phyloP scores from a whole-genome alignment of 2,329 filamentous ascomycete species.

The Passalora sequoiae region DNA sequence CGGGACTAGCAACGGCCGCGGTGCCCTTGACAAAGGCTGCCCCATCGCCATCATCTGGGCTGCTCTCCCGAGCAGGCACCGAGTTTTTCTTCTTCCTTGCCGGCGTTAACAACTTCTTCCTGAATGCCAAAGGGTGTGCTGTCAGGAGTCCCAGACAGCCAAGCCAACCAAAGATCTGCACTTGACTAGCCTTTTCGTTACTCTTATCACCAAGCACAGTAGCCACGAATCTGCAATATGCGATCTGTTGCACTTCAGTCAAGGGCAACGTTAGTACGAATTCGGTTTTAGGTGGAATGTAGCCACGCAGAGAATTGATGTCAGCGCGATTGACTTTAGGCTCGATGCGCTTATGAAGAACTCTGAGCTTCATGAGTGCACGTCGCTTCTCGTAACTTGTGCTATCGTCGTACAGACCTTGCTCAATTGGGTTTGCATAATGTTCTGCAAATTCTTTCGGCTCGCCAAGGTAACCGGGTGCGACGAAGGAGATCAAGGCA shows the following conservation, averaged over 20 bases:
- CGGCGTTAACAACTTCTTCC: constrained; percentile 45
- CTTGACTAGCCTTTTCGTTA: constrained; percentile 35
- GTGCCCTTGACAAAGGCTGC: no score
- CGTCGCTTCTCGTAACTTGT: constrained; percentile 49
- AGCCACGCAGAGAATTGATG: constrained; percentile 59
- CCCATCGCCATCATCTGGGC: not conserved
- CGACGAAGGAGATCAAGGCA: constrained; percentile 82
- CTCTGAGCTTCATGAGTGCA: constrained; percentile 62
- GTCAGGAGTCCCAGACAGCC: constrained; percentile 50
- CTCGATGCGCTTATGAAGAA: constrained; percentile 65
- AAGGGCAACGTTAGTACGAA: constrained; percentile 73
- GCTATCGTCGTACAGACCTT: constrained; percentile 66
- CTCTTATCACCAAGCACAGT: constrained; percentile 34
- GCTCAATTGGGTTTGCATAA: constrained; percentile 68
- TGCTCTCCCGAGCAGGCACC: constrained; percentile 4
- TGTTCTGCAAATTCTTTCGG: constrained; percentile 61
- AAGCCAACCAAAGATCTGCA: constrained; percentile 53
- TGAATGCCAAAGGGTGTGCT: constrained; percentile 54
- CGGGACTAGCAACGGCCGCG: constrained; percentile 15
- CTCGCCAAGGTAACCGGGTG: constrained; percentile 69
- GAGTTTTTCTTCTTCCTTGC: constrained; percentile 8
- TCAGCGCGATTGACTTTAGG: constrained; percentile 75
- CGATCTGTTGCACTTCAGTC: constrained; percentile 57
- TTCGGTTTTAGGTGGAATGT: constrained; percentile 70
- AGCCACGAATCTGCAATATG: constrained; percentile 56